A percentile compares a stretch with the other conserved stretches of the same genome.
Evolutionary conservation across 1,284 basidiomycete genomes (phyloP).

Genomic region (Ceratobasidium sp.): DNA sequence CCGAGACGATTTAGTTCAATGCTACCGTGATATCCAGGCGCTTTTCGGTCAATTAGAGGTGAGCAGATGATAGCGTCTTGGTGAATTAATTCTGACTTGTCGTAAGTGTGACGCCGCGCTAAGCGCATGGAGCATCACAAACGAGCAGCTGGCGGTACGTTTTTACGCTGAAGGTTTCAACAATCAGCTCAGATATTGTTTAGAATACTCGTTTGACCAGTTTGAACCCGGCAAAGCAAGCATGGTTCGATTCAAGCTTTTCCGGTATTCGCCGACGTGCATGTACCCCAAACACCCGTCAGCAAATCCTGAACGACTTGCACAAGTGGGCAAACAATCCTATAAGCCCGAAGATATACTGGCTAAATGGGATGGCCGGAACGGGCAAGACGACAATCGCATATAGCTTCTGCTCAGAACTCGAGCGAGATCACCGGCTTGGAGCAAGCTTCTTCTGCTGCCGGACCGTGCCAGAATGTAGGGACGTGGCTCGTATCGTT

Average conservation of each 20-base stretch:
- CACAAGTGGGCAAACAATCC: conserved; percentile 1
- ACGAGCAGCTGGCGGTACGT: conserved; percentile 33
- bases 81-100: background rate
- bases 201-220: conserved; percentile 14
- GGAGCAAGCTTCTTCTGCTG: conserved; percentile 29
- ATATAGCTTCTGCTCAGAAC: conserved; percentile 17
- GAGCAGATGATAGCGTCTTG: background rate
- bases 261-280: conserved; percentile 4
- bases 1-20: background rate
- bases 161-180: no score
- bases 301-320: background rate
- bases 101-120: background rate
- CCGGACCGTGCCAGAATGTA: background rate
- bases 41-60: conserved; percentile 3
- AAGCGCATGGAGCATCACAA: conserved; percentile 4
- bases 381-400: conserved; percentile 41
- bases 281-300: conserved; percentile 22
- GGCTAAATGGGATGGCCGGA: conserved; percentile 33
- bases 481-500: background rate
- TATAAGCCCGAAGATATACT: background rate
- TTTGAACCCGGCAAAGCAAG: background rate
- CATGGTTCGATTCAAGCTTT: background rate
- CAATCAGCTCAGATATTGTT: no score
- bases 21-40: background rate
- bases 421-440: background rate